Percentiles rank a stretch among this genome's conserved stretches.
Conservation (phyloP, 371 early-diverging fungal species). For the Haplosporangium sp. region DNA sequence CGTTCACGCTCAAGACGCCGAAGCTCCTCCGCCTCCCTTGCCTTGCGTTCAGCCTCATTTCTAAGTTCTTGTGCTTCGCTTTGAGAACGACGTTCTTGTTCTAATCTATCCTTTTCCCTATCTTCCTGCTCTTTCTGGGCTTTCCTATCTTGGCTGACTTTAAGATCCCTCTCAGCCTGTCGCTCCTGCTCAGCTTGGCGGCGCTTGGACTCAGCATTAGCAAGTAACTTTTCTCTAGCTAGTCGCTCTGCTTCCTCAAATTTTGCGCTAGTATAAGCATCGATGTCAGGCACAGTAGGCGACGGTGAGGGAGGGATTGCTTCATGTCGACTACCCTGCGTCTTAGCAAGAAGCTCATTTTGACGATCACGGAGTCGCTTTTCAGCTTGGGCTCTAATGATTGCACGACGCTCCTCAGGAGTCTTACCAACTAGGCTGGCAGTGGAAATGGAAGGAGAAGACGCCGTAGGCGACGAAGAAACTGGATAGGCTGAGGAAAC, state of each 20-base stretch:
- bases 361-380: constrained; percentile 54
- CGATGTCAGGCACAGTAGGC: constrained; percentile 14
- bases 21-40: constrained; percentile 56
- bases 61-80: constrained; percentile 27
- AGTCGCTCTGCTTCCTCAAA: constrained; percentile 50
- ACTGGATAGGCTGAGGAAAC: constrained; percentile 12
- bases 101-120: background rate
- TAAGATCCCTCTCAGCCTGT: constrained; percentile 38
- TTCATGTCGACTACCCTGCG: constrained; percentile 27
- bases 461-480: constrained; percentile 13
- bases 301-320: constrained; percentile 19
- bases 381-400: constrained; percentile 56
- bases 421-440: constrained; percentile 46
- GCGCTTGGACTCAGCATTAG: constrained; percentile 51
- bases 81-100: constrained; percentile 17
- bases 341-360: constrained; percentile 39
- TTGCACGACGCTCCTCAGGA: constrained; percentile 55
- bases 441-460: constrained; percentile 19
- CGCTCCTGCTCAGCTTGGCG: constrained; percentile 50
- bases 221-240: constrained; percentile 48
- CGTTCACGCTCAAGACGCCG: constrained; percentile 50
- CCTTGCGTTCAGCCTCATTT: constrained; percentile 32
- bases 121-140: constrained; percentile 3
- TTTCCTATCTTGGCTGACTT: constrained; percentile 18
- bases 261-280: constrained; percentile 33